These are phyloP conservation scores for Trametes sp. DNA, from an alignment of 1,284 basidiomycete genomes.

Conservation along the genomic window DNA sequence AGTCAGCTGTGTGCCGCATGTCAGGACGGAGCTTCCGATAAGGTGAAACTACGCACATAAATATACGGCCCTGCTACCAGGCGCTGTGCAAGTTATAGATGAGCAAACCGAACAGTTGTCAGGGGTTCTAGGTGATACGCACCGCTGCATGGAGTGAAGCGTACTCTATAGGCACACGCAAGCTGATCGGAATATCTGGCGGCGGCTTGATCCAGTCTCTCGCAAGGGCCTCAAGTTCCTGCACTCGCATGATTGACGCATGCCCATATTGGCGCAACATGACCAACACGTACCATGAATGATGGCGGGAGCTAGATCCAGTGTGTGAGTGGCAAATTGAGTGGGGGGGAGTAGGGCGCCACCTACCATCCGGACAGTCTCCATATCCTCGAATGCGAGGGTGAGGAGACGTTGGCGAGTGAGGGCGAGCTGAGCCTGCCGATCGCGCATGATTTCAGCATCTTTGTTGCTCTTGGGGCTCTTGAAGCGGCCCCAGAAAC, in stretches of 20 bases:
- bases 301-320: slow-evolving; percentile 63
- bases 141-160: slow-evolving; percentile 83
- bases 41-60: slow-evolving; percentile 58
- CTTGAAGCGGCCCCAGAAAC: slow-evolving; percentile 75
- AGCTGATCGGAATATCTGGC: slow-evolving; percentile 71
- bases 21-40: slow-evolving; percentile 15
- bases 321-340: slow-evolving; percentile 15
- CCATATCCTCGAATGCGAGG: slow-evolving; percentile 83
- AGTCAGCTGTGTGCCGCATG: slow-evolving; percentile 58
- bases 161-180: slow-evolving; percentile 83
- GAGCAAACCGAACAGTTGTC: not conserved
- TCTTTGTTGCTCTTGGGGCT: slow-evolving; percentile 57
- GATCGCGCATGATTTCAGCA: slow-evolving; percentile 55
- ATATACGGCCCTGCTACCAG: slow-evolving; percentile 79
- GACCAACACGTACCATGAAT: slow-evolving; percentile 54
- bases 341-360: not conserved
- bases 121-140: slow-evolving; percentile 36
- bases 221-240: slow-evolving; percentile 82
- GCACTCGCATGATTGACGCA: not conserved
- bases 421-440: slow-evolving; percentile 62
- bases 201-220: slow-evolving; percentile 85
- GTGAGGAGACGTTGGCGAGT: slow-evolving; percentile 77
- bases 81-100: slow-evolving; percentile 53
- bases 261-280: too few relatives aligned
- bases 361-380: slow-evolving; percentile 75